A percentile compares a stretch with the other conserved stretches of the same genome.
These are phyloP conservation scores for Phlebiopsis flavidoalba DNA, from an alignment of 768 basidiomycete genomes.

Conservation along the genomic window DNA sequence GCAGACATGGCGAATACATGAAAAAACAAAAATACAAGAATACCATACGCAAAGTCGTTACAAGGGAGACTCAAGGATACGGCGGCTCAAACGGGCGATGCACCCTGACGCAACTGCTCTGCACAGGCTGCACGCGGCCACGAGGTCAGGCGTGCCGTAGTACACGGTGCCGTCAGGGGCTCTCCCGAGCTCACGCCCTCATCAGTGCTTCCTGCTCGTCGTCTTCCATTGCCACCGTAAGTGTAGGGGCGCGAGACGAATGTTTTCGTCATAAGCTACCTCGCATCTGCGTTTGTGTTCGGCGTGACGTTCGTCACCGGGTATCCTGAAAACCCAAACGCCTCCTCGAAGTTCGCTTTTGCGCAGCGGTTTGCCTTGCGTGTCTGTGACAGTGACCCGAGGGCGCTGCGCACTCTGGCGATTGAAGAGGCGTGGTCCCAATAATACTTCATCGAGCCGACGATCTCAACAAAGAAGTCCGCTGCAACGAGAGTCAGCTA, in stretches of 20 bases:
- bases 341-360: conserved; percentile 32
- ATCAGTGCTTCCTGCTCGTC: background rate
- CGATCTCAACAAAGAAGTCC: conserved; percentile 67
- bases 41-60: background rate
- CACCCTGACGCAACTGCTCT: background rate
- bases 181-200: background rate
- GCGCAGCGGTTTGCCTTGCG: conserved; percentile 21
- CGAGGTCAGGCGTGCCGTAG: background rate
- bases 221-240: conserved; percentile 13
- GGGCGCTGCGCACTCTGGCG: conserved; percentile 21
- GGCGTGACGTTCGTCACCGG: conserved; percentile 2
- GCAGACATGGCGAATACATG: conserved; percentile 1
- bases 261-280: conserved; percentile 37
- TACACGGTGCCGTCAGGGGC: background rate
- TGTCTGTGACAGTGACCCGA: conserved; percentile 18
- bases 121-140: background rate
- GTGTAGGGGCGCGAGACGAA: conserved; percentile 35
- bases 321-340: conserved; percentile 29
- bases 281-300: conserved; percentile 10
- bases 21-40: background rate
- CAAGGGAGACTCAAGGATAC: background rate
- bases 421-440: conserved; percentile 34
- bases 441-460: conserved; percentile 58
- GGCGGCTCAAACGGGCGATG: background rate
- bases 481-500: conserved; percentile 28